phyloP scores from a whole-genome alignment of 2,329 filamentous ascomycete genomes.

The Davidsoniella eucalypti region DNA sequence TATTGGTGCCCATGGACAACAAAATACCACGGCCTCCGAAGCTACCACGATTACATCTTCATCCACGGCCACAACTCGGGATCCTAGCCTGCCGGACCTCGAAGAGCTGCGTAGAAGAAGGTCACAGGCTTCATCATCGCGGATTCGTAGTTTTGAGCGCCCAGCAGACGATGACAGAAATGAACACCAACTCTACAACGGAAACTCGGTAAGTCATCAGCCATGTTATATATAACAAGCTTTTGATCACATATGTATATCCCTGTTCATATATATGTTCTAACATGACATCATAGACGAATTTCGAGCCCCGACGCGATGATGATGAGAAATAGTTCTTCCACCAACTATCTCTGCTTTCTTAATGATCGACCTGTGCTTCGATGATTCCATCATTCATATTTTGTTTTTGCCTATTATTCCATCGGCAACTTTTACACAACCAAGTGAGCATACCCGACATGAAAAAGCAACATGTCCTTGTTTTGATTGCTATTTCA shows the following conservation, averaged over 20 bases:
- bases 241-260: too few relatives aligned
- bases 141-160: constrained; percentile 16
- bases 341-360: too few relatives aligned
- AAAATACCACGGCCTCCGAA: constrained; percentile 11
- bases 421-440: too few relatives aligned
- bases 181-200: constrained; percentile 70
- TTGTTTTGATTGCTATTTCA: too few relatives aligned
- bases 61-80: too few relatives aligned
- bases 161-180: constrained; percentile 29
- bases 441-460: too few relatives aligned
- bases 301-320: constrained; percentile 50
- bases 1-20: constrained; percentile 11
- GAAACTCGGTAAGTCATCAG: constrained; percentile 58
- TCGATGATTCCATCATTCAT: too few relatives aligned
- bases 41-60: too few relatives aligned
- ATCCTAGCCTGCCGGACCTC: background rate
- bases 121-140: constrained; percentile 6
- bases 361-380: too few relatives aligned
- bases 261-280: background rate
- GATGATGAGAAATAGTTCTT: constrained; percentile 29
- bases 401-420: too few relatives aligned
- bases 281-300: constrained; percentile 30
- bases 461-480: too few relatives aligned
- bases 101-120: constrained; percentile 9
- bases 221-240: too few relatives aligned